phyloP scores from a whole-genome alignment of 1,284 basidiomycete species.

The Hymenochaete sp. region DNA sequence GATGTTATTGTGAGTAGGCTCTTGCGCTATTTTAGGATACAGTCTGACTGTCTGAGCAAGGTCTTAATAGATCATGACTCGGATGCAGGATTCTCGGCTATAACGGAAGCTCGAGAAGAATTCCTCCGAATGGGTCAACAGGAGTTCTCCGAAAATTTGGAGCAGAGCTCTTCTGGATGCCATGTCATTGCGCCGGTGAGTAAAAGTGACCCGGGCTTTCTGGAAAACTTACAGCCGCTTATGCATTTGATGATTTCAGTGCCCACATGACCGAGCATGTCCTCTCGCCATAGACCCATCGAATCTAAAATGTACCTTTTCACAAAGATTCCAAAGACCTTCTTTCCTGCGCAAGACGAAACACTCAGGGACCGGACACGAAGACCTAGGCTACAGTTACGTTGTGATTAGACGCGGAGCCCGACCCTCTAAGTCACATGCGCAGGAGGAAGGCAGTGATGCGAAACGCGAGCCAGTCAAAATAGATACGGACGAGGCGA shows the following conservation, averaged over 20 bases:
- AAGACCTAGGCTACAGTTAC: slow-evolving; percentile 86
- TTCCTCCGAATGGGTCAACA: slow-evolving; percentile 62
- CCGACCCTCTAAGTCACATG: slow-evolving; percentile 41
- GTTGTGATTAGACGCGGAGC: slow-evolving; percentile 78
- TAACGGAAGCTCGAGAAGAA: slow-evolving; percentile 78
- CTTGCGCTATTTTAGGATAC: slow-evolving; percentile 15
- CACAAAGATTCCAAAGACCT: slow-evolving; percentile 82
- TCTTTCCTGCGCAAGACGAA: slow-evolving; percentile 81
- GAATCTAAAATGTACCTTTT: slow-evolving; percentile 71
- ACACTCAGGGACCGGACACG: slow-evolving; percentile 74
- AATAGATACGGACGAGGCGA: slow-evolving; percentile 32
- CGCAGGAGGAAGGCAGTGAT: background rate
- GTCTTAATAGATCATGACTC: slow-evolving; percentile 84
- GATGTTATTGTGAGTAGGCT: slow-evolving; percentile 54
- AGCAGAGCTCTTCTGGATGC: slow-evolving; percentile 41
- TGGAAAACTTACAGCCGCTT: background rate
- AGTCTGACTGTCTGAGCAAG: slow-evolving; percentile 32
- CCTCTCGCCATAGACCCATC: slow-evolving; percentile 50
- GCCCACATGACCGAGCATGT: slow-evolving; percentile 86
- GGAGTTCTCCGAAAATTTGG: slow-evolving; percentile 36
- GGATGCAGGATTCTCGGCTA: slow-evolving; percentile 66
- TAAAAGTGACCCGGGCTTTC: slow-evolving; percentile 22
- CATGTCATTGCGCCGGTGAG: slow-evolving; percentile 79
- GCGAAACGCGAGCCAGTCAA: background rate
- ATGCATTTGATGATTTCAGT: slow-evolving; percentile 37